Evolutionary conservation across 345 rosid species (phyloP).

Genomic region (Pelargonium nanum): DNA sequence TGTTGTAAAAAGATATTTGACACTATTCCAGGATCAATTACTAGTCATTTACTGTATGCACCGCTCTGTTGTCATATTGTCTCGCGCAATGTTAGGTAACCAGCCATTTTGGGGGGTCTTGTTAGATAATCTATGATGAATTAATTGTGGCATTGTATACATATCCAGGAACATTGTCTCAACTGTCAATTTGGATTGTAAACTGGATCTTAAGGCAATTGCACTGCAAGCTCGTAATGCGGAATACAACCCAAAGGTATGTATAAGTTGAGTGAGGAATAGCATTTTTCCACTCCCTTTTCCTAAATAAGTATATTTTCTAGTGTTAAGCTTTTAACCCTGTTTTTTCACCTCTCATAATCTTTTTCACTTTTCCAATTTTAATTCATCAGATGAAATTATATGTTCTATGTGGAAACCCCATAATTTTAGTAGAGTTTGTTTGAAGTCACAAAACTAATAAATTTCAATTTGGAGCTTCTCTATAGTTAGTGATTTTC

Average conservation of each 20-base stretch:
- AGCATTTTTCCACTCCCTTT: background rate
- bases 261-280: background rate
- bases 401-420: no score
- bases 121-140: background rate
- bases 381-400: no score
- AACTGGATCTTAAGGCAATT: constrained; percentile 65
- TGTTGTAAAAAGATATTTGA: background rate
- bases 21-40: no score
- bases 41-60: no score
- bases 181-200: constrained; percentile 71
- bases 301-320: no score
- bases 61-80: background rate
- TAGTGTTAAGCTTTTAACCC: background rate
- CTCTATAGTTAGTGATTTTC: no score
- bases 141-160: background rate
- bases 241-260: constrained; percentile 70
- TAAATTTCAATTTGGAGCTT: no score
- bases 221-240: constrained; percentile 79
- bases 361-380: no score
- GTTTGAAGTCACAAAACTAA: no score
- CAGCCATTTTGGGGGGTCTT: background rate
- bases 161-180: constrained; percentile 57
- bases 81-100: background rate
- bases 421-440: no score
- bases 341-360: no score